Conservation (phyloP, 2,329 filamentous ascomycete genomes). For the Paramyrothecium sp. region DNA sequence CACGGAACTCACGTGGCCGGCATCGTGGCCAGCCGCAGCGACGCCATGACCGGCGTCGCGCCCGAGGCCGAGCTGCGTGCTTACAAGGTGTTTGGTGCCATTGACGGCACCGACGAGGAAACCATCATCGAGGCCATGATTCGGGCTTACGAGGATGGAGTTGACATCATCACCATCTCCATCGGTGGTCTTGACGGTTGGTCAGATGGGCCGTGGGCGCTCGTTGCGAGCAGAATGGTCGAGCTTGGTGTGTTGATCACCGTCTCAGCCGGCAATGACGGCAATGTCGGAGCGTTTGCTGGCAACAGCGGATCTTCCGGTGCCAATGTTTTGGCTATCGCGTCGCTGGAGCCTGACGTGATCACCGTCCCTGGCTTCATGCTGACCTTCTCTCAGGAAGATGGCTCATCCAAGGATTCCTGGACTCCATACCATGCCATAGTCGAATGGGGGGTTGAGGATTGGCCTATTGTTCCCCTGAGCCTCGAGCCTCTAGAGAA, state of each 20-base stretch:
- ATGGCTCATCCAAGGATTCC: background rate
- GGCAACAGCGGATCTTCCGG: constrained; percentile 18
- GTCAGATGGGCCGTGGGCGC: constrained; percentile 27
- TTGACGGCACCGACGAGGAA: constrained; percentile 28
- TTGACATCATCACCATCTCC: constrained; percentile 34
- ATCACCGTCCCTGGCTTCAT: constrained; percentile 1
- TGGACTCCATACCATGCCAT: background rate
- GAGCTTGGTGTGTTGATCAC: constrained; percentile 39
- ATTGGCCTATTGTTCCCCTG: background rate
- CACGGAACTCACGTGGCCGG: constrained; percentile 46
- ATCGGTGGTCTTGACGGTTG: constrained; percentile 30
- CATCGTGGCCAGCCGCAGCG: constrained; percentile 39
- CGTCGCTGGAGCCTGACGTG: background rate
- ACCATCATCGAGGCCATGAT: constrained; percentile 36
- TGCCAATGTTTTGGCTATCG: background rate
- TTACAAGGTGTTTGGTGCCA: constrained; percentile 36
- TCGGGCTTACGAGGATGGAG: constrained; percentile 37
- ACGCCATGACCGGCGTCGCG: constrained; percentile 33
- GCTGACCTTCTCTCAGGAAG: background rate
- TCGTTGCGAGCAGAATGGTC: constrained; percentile 38
- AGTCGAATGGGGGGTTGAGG: background rate
- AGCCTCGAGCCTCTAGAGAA: constrained; percentile 1
- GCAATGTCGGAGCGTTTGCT: constrained; percentile 38
- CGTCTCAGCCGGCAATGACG: constrained; percentile 43
- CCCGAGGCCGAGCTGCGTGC: constrained; percentile 35